Conservation (phyloP, 257 asterid genomes). For the Solanum acaule region DNA sequence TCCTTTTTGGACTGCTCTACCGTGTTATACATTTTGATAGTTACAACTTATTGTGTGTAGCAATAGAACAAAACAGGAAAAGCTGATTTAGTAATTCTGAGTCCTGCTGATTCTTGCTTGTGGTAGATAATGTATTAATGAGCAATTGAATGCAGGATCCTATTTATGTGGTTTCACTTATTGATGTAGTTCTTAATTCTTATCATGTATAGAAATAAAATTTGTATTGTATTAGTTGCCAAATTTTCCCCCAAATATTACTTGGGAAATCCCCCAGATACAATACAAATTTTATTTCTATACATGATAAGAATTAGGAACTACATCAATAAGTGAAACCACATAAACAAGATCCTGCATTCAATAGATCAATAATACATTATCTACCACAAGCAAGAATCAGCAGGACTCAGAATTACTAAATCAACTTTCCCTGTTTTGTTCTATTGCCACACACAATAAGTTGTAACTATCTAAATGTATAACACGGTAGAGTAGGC, state of each 20-base stretch:
- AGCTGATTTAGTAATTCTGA: neutral
- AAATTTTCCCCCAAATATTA: too few species aligned
- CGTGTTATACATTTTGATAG: neutral
- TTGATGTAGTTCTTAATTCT: neutral
- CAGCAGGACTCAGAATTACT: too few species aligned
- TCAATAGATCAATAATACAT: neutral
- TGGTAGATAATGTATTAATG: neutral
- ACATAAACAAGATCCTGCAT: neutral
- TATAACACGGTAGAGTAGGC: too few species aligned
- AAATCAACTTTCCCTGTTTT: too few species aligned
- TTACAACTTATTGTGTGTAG: neutral
- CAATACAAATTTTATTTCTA: neutral
- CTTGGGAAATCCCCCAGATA: neutral
- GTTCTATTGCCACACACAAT: too few species aligned
- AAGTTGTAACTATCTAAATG: too few species aligned
- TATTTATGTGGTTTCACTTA: neutral
- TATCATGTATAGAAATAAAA: neutral
- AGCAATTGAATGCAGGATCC: neutral
- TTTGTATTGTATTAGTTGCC: neutral
- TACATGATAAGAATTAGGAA: neutral
- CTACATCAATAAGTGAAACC: neutral
- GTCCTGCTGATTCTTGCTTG: neutral
- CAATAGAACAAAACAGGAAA: neutral
- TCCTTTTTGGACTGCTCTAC: neutral
- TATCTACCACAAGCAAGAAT: too few species aligned